Evolutionary conservation across 257 asterid species (phyloP), one percentile per base, ranked within the genome.

Genomic region (Anisodus tanguticus): DNA sequence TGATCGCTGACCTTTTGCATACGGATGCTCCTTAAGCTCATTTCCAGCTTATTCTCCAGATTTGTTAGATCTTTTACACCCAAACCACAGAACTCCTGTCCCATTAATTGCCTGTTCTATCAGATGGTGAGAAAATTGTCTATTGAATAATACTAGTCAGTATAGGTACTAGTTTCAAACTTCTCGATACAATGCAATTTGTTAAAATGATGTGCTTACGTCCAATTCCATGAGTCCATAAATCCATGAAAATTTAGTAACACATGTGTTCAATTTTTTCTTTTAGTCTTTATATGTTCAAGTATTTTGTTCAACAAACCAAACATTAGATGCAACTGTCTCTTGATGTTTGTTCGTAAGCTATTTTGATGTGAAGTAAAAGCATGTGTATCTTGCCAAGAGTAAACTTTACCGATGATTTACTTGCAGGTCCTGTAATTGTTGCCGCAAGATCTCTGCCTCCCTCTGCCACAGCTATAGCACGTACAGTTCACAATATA

Each of bases 381-480:
- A 39, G 12, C 54, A 39, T 39, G 77, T 26, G 26, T 26, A 64
- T 64, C 17, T 69, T 8, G 8, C n/a, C 17, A 69, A n/a, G 77
- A 16, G 9, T 82, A 70, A 85, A 80, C 31, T 10, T 88, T 91
- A 93, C 98, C 97, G 86, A 84, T 92, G 93, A 84, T 87, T 91
- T 55, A 90, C 97, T 87, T 91, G 95, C 94, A 95, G 88, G 83
- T 86, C 92, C 53, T 86, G 93, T 76, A 95, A 83, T 71, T 95
- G 95, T 70, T 92, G 94, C 93, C 93, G 88, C 72, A 92, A 87
- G 39, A 83, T 87, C 83, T 93, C 93, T 87, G 96, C 94, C 85
- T 93, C 98, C 90, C 90, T 91, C 90, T 91, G 95, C 98, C 98
- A 95, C 87, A 92, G 89, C 98, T 95, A 47, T 71, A 88, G 62